Evolutionary conservation across 2,329 filamentous ascomycete genomes (phyloP), one percentile per base, ranked within the genome.

Genomic region (Cladorrhinum sp.): DNA sequence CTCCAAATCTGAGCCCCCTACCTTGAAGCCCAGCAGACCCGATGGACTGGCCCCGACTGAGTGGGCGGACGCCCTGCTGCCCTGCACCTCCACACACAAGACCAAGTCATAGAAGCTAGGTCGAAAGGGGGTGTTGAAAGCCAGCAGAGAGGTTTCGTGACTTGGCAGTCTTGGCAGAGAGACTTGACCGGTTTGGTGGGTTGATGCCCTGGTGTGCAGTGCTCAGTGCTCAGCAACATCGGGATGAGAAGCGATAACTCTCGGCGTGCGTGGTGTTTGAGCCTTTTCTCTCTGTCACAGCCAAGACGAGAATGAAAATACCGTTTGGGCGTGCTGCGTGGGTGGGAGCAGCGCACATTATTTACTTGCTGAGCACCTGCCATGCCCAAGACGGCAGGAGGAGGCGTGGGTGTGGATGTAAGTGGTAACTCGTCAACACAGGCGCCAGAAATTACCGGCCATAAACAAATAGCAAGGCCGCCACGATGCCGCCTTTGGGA

Each of bases 401-500:
- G 54, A 49, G 23, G 21, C 39, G 16, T 24, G 20, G 23, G 23
- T 16, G 14, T 57, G 54, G 39, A 49, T 49, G 42, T 57, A 49
- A 57, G 54, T 57, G 54, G 39, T 57, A 49, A 57, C 24, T 30
- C 16, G 54, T 57, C 14, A 30, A 28, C 54, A 49, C 24, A 18
- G 24, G 39, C 21, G n/a, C 10, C n/a, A 26, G 39, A 55, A 28
- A 49, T 57, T 39, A 49, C 39, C 18, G 42, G 42, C 39, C 54
- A 49, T 20, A 14, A 9, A 49, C 23, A 42, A 57, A 33, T 21
- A 18, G 49, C 39, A 42, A 57, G 42, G 39, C 39, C 54, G 36
- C 39, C 54, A 57, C 54, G 54, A 57, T 57, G 54, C 54, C 26
- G 39, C n/a, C 26, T 49, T 46, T 30, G 54, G 42, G 54, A 57